phyloP scores from a whole-genome alignment of 805 yeast genomes.

The Suhomyces prunicola region DNA sequence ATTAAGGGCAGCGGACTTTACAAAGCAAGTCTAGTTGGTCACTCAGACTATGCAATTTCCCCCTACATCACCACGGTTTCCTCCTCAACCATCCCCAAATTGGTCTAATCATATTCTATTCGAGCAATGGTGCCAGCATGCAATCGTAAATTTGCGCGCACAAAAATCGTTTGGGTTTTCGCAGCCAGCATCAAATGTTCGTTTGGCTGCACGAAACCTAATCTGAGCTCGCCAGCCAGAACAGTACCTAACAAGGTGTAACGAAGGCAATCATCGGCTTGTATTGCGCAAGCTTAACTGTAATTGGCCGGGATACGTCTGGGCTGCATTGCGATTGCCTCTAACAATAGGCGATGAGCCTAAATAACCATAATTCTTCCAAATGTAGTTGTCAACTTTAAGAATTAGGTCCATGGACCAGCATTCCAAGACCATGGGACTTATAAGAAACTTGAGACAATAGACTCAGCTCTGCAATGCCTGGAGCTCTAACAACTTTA shows the following conservation, averaged over 20 bases:
- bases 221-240: background rate
- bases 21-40: background rate
- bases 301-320: background rate
- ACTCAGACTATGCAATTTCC: background rate
- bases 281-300: background rate
- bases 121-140: background rate
- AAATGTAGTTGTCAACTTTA: background rate
- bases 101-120: background rate
- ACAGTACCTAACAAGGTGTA: background rate
- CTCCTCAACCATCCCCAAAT: background rate
- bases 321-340: background rate
- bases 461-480: background rate
- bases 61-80: background rate
- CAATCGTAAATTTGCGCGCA: background rate
- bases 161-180: conserved; percentile 6
- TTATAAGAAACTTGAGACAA: background rate
- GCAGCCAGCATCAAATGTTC: conserved; percentile 9
- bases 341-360: background rate
- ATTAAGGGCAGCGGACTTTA: background rate
- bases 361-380: background rate
- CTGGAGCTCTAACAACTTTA: background rate
- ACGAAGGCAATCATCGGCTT: background rate
- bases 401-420: background rate
- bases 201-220: background rate
- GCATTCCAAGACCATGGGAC: background rate